Conservation (phyloP, 2,329 filamentous ascomycete species). For the Microcyclosporella mali region DNA sequence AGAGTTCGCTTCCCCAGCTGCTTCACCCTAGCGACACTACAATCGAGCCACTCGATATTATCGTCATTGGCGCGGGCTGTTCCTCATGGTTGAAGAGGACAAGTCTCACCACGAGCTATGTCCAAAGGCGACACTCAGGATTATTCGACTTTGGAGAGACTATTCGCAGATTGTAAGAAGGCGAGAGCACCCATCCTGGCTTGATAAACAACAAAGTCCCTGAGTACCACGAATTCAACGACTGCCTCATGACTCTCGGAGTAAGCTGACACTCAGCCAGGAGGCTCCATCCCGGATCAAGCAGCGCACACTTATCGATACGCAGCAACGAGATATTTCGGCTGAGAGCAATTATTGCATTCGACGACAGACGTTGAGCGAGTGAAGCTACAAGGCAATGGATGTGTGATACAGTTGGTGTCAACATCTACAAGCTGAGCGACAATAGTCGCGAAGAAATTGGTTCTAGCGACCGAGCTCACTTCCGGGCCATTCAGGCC, state of each 20-base stretch:
- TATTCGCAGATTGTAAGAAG: slow-evolving; percentile 64
- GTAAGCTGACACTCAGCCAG: slow-evolving; percentile 38
- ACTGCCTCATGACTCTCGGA: slow-evolving; percentile 57
- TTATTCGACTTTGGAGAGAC: slow-evolving; percentile 20
- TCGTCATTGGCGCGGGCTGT: slow-evolving; percentile 25
- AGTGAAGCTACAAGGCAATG: slow-evolving; percentile 26
- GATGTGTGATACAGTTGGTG: background rate
- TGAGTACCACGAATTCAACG: slow-evolving; percentile 65
- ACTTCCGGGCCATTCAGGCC: slow-evolving; percentile 53
- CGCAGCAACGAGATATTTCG: slow-evolving; percentile 47
- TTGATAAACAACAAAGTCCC: slow-evolving; percentile 64
- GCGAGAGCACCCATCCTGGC: slow-evolving; percentile 59
- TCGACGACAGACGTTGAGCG: slow-evolving; percentile 47
- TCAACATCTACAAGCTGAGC: background rate
- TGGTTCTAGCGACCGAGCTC: slow-evolving; percentile 56
- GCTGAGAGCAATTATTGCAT: slow-evolving; percentile 41
- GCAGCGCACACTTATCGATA: slow-evolving; percentile 52
- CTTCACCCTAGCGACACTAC: background rate
- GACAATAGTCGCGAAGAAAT: slow-evolving; percentile 32
- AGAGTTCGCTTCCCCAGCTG: too few relatives aligned
- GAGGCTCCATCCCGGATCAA: slow-evolving; percentile 53
- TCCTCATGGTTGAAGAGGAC: slow-evolving; percentile 38
- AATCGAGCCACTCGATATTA: slow-evolving; percentile 2
- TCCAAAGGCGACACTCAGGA: slow-evolving; percentile 34
- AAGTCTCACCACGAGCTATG: slow-evolving; percentile 42